A percentile compares a stretch with the other conserved stretches of the same genome.
Evolutionary conservation across 306 rosid genomes (phyloP).

Genomic region (Inga oerstediana): DNA sequence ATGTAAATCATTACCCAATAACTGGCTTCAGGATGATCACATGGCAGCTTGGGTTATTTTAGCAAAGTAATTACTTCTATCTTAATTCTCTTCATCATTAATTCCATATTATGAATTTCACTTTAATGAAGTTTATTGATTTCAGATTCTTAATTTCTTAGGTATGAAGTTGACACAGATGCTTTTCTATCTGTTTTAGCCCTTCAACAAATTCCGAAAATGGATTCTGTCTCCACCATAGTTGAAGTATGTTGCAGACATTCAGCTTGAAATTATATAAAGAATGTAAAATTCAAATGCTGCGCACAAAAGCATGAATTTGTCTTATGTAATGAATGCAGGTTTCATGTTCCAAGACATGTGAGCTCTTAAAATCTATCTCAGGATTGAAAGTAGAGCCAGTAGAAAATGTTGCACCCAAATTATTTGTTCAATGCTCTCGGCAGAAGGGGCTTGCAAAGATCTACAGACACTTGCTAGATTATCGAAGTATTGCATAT

Average conservation of each 20-base stretch:
- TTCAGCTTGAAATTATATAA: constrained; percentile 20
- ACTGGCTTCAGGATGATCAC: constrained; percentile 8
- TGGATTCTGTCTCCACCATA: constrained; percentile 83
- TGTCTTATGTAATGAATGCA: constrained; percentile 45
- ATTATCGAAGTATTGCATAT: constrained; percentile 72
- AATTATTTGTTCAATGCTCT: constrained; percentile 97
- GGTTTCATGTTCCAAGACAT: constrained; percentile 91
- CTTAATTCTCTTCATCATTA: constrained; percentile 1
- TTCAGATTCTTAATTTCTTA: constrained; percentile 45
- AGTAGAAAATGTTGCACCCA: constrained; percentile 90
- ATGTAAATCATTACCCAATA: not conserved
- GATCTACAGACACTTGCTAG: constrained; percentile 96
- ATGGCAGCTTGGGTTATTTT: constrained; percentile 16
- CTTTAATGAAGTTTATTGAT: constrained; percentile 46
- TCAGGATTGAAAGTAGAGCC: constrained; percentile 86
- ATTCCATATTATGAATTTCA: constrained; percentile 17
- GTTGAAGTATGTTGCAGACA: constrained; percentile 72
- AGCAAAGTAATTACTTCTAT: constrained; percentile 16
- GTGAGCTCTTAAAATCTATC: constrained; percentile 86
- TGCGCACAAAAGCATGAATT: constrained; percentile 23
- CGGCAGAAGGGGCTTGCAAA: constrained; percentile 96
- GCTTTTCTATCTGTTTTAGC: constrained; percentile 96
- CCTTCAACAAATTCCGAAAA: constrained; percentile 87
- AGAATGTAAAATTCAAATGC: not conserved
- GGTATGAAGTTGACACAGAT: constrained; percentile 98